Conservation (phyloP, 345 rosid genomes). For the Passiflora organensis region DNA sequence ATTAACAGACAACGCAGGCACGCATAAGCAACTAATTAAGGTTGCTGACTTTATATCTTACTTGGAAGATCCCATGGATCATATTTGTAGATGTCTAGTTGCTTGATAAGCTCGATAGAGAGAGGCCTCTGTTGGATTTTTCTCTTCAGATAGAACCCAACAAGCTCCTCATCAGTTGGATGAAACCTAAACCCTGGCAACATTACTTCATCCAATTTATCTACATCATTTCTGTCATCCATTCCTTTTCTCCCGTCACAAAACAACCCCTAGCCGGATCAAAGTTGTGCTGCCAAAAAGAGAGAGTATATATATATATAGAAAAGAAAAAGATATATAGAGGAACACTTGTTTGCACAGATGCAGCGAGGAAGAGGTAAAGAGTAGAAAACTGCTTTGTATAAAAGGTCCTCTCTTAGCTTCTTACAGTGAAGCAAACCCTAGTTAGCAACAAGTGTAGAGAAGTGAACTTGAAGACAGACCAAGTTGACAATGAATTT, state of each 20-base stretch:
- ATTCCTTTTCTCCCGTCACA: conserved; percentile 13
- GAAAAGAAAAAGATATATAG: too few species aligned
- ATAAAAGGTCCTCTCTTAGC: neutral
- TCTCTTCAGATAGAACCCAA: conserved; percentile 72
- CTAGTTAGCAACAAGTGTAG: neutral
- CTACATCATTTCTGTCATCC: conserved; percentile 43
- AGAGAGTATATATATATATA: neutral
- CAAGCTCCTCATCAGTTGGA: conserved; percentile 92
- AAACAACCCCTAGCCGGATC: neutral
- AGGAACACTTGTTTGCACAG: too few species aligned
- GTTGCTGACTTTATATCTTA: conserved; percentile 35
- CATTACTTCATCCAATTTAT: conserved; percentile 62
- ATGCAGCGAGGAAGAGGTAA: neutral
- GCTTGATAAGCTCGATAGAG: conserved; percentile 73
- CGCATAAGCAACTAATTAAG: too few species aligned
- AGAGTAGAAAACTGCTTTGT: too few species aligned
- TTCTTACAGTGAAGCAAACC: conserved; percentile 18
- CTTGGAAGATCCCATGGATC: conserved; percentile 98
- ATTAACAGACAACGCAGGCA: too few species aligned
- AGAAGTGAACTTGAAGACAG: conserved; percentile 15
- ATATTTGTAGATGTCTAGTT: conserved; percentile 79
- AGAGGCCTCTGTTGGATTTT: conserved; percentile 68
- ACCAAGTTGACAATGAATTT: conserved; percentile 17
- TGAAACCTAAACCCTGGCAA: conserved; percentile 90
- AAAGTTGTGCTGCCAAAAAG: neutral